A percentile compares a stretch with the other conserved stretches of the same genome.
Evolutionary conservation across 805 yeast genomes (phyloP).

Genomic region (Alloascoidea africana): DNA sequence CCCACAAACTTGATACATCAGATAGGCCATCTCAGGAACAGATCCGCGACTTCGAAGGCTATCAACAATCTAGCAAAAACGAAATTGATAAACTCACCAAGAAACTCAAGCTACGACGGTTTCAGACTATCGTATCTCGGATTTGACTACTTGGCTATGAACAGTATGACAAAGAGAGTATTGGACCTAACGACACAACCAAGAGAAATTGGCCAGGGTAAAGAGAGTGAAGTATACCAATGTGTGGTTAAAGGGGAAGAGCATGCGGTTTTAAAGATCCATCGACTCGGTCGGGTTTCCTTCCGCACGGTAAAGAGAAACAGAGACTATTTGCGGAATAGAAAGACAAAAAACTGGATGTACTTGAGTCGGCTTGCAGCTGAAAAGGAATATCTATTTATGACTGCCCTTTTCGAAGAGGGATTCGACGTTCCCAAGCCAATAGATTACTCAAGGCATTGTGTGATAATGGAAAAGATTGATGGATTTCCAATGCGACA

Average conservation of each 20-base stretch:
- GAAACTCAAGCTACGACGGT: slow-evolving; percentile 94
- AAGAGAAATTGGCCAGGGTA: slow-evolving; percentile 98
- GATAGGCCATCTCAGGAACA: slow-evolving; percentile 61
- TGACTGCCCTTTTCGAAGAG: slow-evolving; percentile 56
- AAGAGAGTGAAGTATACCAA: slow-evolving; percentile 89
- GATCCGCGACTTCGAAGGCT: slow-evolving; percentile 62
- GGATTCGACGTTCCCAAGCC: slow-evolving; percentile 86
- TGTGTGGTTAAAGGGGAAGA: slow-evolving; percentile 53
- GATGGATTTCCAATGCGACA: slow-evolving; percentile 86
- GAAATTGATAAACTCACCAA: slow-evolving; percentile 56
- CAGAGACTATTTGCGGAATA: slow-evolving; percentile 71
- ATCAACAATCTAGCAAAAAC: slow-evolving; percentile 81
- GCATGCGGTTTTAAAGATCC: slow-evolving; percentile 74
- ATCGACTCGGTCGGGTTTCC: slow-evolving; percentile 87
- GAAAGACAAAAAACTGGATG: slow-evolving; percentile 83
- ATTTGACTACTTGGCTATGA: slow-evolving; percentile 81
- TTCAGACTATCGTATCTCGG: slow-evolving; percentile 81
- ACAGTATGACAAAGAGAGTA: slow-evolving; percentile 62
- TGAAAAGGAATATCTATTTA: slow-evolving; percentile 78
- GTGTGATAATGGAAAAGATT: slow-evolving; percentile 84
- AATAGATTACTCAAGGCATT: slow-evolving; percentile 79
- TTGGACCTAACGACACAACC: slow-evolving; percentile 68
- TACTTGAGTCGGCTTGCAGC: slow-evolving; percentile 82
- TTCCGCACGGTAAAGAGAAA: slow-evolving; percentile 87
- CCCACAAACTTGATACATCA: slow-evolving; percentile 78